Evolutionary conservation across 2,329 filamentous ascomycete species (phyloP).

Genomic region (Exophiala xenobiotica): DNA sequence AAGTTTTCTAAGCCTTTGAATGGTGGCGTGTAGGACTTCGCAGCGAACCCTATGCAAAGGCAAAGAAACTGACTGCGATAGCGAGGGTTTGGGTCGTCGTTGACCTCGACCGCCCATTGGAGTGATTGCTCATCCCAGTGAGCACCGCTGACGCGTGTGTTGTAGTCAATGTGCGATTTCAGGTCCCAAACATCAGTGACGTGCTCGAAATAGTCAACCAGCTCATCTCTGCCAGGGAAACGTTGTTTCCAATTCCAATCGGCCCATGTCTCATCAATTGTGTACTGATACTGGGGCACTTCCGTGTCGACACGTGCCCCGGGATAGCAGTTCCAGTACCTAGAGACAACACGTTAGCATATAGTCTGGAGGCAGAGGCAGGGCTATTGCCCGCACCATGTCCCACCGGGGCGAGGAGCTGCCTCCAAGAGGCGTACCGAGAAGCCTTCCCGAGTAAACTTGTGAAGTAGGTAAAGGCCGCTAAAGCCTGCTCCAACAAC

Average conservation of each 20-base stretch:
- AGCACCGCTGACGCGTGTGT: slow-evolving; percentile 29
- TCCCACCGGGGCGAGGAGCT: slow-evolving; percentile 35
- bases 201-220: slow-evolving; percentile 42
- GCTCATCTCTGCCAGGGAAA: slow-evolving; percentile 41
- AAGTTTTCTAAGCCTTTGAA: slow-evolving; percentile 30
- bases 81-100: slow-evolving; percentile 39
- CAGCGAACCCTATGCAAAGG: slow-evolving; percentile 15
- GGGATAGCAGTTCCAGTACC: slow-evolving; percentile 55
- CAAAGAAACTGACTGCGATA: slow-evolving; percentile 5
- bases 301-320: slow-evolving; percentile 57
- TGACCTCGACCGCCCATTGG: neutral
- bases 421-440: slow-evolving; percentile 38
- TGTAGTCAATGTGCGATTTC: slow-evolving; percentile 37
- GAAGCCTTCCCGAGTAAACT: slow-evolving; percentile 34
- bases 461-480: slow-evolving; percentile 30
- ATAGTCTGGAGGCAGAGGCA: neutral
- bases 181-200: slow-evolving; percentile 41
- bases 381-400: no score
- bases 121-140: slow-evolving; percentile 22
- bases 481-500: slow-evolving; percentile 26
- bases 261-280: slow-evolving; percentile 37
- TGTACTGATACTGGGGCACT: slow-evolving; percentile 54
- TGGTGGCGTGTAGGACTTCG: slow-evolving; percentile 12
- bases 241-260: slow-evolving; percentile 48
- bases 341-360: slow-evolving; percentile 26